A percentile compares a stretch with the other conserved stretches of the same genome.
Conservation (phyloP, 2,329 filamentous ascomycete species). For the Podosphaera leucotricha region DNA sequence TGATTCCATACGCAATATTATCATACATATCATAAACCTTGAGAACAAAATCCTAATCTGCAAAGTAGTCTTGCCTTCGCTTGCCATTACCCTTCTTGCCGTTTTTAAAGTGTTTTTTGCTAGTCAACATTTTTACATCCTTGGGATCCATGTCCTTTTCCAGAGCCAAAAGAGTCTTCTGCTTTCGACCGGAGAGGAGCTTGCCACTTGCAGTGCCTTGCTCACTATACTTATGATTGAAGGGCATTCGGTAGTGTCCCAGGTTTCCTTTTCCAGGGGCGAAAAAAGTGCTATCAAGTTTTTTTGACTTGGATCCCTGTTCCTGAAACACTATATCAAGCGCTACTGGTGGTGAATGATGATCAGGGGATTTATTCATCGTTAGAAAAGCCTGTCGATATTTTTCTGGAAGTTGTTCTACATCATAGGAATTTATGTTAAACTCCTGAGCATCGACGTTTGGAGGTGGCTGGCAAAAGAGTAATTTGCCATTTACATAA, state of each 20-base stretch:
- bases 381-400: conserved; percentile 40
- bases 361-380: conserved; percentile 15
- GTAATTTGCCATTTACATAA: conserved; percentile 86
- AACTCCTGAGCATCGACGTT: conserved; percentile 49
- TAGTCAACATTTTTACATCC: conserved; percentile 38
- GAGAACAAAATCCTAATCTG: conserved; percentile 7
- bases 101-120: conserved; percentile 94
- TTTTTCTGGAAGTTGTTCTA: conserved; percentile 59
- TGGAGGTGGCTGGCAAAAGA: conserved; percentile 78
- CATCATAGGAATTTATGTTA: conserved; percentile 75
- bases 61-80: conserved; percentile 17
- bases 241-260: conserved; percentile 54
- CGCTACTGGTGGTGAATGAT: conserved; percentile 18
- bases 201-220: conserved; percentile 44
- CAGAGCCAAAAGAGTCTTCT: conserved; percentile 54
- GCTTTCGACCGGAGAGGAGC: conserved; percentile 61
- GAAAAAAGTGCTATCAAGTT: conserved; percentile 81
- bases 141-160: conserved; percentile 68
- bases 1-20: too few relatives aligned
- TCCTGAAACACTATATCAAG: conserved; percentile 28
- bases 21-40: too few relatives aligned
- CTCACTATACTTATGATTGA: conserved; percentile 72
- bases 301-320: conserved; percentile 48
- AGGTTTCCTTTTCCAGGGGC: conserved; percentile 34
- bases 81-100: conserved; percentile 33